Percentiles rank a stretch among this genome's conserved stretches.
These are phyloP conservation scores for Tricholoma saponaceum DNA, from an alignment of 768 basidiomycete species.

Conservation along the genomic window DNA sequence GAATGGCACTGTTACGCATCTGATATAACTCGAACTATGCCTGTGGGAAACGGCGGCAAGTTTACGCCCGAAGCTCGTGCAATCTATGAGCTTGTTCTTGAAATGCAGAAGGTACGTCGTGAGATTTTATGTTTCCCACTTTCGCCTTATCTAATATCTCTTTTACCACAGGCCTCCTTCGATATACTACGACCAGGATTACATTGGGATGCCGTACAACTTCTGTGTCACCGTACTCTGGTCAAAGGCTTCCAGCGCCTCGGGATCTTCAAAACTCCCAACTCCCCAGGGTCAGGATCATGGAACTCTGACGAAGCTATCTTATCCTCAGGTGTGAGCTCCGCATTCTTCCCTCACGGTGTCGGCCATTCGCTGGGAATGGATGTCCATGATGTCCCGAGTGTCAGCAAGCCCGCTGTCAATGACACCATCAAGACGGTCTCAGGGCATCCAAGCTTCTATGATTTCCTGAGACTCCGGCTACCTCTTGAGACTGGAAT, in stretches of 20 bases:
- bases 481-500: conserved; percentile 71
- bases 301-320: conserved; percentile 67
- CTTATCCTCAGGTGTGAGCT: conserved; percentile 68
- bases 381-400: conserved; percentile 92
- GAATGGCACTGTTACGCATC: conserved; percentile 63
- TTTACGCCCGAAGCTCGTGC: conserved; percentile 78
- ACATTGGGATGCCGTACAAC: conserved; percentile 88
- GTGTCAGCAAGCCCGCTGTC: conserved; percentile 66
- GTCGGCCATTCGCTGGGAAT: conserved; percentile 87
- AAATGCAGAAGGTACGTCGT: conserved; percentile 76
- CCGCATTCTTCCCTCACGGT: conserved; percentile 95
- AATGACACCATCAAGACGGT: conserved; percentile 46
- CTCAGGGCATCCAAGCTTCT: conserved; percentile 60
- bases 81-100: conserved; percentile 84
- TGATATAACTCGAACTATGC: conserved; percentile 76
- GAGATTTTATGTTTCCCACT: background rate
- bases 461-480: conserved; percentile 76
- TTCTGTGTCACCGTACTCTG: conserved; percentile 79
- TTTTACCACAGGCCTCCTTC: conserved; percentile 54
- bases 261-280: conserved; percentile 74
- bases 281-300: conserved; percentile 43
- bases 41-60: conserved; percentile 90
- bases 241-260: conserved; percentile 77
- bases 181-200: conserved; percentile 66
- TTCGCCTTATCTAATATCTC: background rate